Base-by-base conservation (phyloP, 352 stramenopile genomes). In the Phytophthora multivora region DNA sequence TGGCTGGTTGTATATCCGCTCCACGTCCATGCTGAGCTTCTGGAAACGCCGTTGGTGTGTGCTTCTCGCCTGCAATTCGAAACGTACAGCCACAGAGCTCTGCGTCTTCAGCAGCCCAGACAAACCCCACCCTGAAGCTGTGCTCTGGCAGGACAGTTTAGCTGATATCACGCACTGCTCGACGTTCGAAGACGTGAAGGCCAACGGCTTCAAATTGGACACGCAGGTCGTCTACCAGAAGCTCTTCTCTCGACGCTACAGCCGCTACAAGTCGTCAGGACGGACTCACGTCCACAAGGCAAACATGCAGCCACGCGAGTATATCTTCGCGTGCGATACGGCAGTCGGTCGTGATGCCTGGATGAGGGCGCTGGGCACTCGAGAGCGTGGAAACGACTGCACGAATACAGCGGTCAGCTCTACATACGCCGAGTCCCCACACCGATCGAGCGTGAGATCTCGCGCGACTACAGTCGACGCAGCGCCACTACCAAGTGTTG, bases 1-100 rank as follows among this genome's bases (percentile, higher is more conserved):
- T 43, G 83, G 79, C 4, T 91, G 78, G 80, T 61, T 91, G 16
- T 64, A 75, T 43, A 47, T 90, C 1, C 79, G 79, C 41, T 61
- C 55, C 2, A 75, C 47, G 46, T 60, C 65, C 38, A 13, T 84
- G 30, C 19, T 83, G 28, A 69, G 58, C 15, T 48, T 89, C 31
- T 94, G 83, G 83, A 88, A 80, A 57, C 75, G 65, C 3, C 78
- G 83, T 30, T 92, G 78, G 77, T 83, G 69, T 45, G 76, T 90
- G 19, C 60, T 80, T 25, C 48, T 90, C 5, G 72, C 77, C 16
- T 89, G 82, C 49, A 77, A 86, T 28, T 41, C 54, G 6, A 71
- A 82, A 26, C 71, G 52, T 48, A 63, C 71, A 15, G 53, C 74
- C 1, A 71, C 74, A 8, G 83, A 93, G 55, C 52, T 93, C 9